phyloP scores from a whole-genome alignment of 495 filamentous ascomycete genomes.

The Bathelium albidoporum region DNA sequence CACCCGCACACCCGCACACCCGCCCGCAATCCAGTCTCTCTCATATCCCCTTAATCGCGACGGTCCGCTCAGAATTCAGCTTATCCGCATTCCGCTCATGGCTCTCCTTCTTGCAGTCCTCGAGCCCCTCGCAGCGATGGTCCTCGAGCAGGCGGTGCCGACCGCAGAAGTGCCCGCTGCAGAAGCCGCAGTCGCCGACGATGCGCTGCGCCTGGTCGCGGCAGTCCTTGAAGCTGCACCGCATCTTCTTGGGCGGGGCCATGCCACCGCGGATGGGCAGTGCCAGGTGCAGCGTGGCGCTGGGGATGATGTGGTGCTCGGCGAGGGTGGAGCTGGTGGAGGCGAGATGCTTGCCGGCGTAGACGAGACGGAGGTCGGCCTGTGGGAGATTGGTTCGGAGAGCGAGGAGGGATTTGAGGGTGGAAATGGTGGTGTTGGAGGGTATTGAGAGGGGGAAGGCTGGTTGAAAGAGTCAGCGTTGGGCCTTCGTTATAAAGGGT shows the following conservation, averaged over 20 bases:
- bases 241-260: slow-evolving; percentile 69
- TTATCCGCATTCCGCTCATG: slow-evolving; percentile 87
- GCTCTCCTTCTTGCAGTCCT: slow-evolving; percentile 93
- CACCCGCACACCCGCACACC: no score
- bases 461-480: slow-evolving; percentile 17
- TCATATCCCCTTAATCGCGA: slow-evolving; percentile 54
- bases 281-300: slow-evolving; percentile 35
- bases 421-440: slow-evolving; percentile 31
- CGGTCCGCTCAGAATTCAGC: slow-evolving; percentile 79
- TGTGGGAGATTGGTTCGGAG: slow-evolving; percentile 35
- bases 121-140: slow-evolving; percentile 86
- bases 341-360: slow-evolving; percentile 40
- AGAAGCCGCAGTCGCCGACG: slow-evolving; percentile 93
- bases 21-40: no score
- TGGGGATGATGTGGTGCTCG: slow-evolving; percentile 31
- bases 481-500: not conserved
- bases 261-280: slow-evolving; percentile 36
- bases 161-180: slow-evolving; percentile 83
- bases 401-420: slow-evolving; percentile 37
- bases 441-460: slow-evolving; percentile 39
- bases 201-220: slow-evolving; percentile 76
- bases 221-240: slow-evolving; percentile 84
- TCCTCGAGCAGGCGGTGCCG: slow-evolving; percentile 88
- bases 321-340: slow-evolving; percentile 21
- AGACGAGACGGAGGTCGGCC: slow-evolving; percentile 32